Conservation (phyloP, 192 early-diverging fungal species). For the Coemansia sp. region DNA sequence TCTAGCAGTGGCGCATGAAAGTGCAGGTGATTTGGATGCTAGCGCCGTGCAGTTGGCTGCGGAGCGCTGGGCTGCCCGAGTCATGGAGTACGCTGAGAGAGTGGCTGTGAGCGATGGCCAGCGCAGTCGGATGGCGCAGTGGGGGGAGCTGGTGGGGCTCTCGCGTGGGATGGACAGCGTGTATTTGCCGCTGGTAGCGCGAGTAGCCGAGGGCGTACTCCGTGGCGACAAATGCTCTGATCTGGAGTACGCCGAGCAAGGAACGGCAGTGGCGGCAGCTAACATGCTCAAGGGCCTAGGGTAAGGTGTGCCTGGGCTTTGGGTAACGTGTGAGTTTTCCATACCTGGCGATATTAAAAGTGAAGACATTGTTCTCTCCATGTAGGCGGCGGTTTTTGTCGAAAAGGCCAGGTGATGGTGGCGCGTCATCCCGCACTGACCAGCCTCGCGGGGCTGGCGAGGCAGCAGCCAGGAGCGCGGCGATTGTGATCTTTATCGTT, state of each 20-base stretch:
- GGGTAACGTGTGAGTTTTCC: background rate
- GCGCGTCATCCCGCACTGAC: constrained; percentile 2
- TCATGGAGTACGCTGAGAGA: constrained; percentile 7
- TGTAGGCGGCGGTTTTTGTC: constrained; percentile 46
- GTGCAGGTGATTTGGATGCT: background rate
- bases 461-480: constrained; percentile 21
- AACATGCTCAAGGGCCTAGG: constrained; percentile 50
- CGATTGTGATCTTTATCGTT: constrained; percentile 38
- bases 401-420: constrained; percentile 12
- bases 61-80: constrained; percentile 22
- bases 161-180: constrained; percentile 19
- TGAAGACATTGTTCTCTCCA: background rate
- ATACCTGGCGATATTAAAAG: background rate
- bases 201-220: constrained; percentile 26
- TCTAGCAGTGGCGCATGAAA: background rate
- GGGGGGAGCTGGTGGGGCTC: constrained; percentile 27
- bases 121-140: constrained; percentile 23
- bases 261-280: constrained; percentile 24
- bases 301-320: constrained; percentile 25
- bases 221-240: constrained; percentile 13
- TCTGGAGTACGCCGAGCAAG: constrained; percentile 42
- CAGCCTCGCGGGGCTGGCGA: constrained; percentile 19
- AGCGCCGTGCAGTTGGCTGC: background rate
- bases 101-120: constrained; percentile 32
- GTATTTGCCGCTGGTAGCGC: constrained; percentile 27